These are phyloP conservation scores for Hanseniaspora sp. DNA, from an alignment of 1,139 yeast species.

Conservation along the genomic window DNA sequence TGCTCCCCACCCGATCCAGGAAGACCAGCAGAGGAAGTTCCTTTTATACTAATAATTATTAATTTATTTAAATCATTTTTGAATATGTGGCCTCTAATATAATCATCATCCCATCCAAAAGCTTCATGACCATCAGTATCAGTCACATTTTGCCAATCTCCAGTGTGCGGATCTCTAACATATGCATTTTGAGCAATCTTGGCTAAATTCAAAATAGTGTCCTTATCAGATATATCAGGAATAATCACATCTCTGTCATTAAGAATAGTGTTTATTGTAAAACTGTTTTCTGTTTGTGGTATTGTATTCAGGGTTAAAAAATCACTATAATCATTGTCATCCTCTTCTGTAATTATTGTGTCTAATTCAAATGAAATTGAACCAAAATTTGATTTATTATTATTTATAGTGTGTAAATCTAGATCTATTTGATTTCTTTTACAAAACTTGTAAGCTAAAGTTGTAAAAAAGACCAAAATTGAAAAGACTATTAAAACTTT, in stretches of 20 bases:
- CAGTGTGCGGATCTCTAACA: constrained; percentile 60
- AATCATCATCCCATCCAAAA: constrained; percentile 81
- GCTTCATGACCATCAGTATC: constrained; percentile 35
- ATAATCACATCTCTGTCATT: background rate
- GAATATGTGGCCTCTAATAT: constrained; percentile 85
- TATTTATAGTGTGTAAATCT: no score
- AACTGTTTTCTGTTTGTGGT: background rate
- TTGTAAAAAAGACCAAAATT: no score
- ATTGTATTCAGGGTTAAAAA: background rate
- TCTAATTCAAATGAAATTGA: background rate
- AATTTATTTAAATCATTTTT: constrained; percentile 52
- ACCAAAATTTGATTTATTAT: background rate
- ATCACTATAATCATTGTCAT: background rate
- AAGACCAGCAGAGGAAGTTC: constrained; percentile 80
- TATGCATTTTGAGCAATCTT: constrained; percentile 87
- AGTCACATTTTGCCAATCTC: constrained; percentile 82
- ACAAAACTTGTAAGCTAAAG: no score
- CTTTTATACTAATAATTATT: constrained; percentile 76
- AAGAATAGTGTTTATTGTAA: background rate
- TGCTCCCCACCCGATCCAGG: constrained; percentile 63
- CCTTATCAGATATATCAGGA: constrained; percentile 67
- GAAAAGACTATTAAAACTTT: no score
- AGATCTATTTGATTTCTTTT: no score
- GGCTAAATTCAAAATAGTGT: constrained; percentile 66
- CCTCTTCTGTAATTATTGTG: background rate